phyloP scores from a whole-genome alignment of 371 early-diverging fungal genomes.

The Mortierella sp. region DNA sequence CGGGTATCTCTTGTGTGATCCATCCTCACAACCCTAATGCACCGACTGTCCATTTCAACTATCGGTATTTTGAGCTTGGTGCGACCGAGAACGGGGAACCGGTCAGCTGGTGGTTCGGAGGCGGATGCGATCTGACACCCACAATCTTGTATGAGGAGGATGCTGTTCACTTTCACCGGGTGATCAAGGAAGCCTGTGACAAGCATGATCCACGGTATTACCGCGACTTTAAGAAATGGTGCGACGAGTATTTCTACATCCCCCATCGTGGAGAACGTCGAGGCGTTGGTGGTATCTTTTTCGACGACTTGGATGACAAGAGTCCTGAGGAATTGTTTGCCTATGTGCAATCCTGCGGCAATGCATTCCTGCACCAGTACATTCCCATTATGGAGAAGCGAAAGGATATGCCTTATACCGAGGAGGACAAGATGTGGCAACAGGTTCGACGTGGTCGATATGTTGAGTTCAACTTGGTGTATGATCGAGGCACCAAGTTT shows the following conservation, averaged over 20 bases:
- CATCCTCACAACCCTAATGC: conserved; percentile 96
- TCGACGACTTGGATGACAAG: conserved; percentile 84
- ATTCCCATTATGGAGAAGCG: conserved; percentile 78
- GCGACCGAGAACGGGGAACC: conserved; percentile 65
- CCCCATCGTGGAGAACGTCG: conserved; percentile 83
- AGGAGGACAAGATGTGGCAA: conserved; percentile 83
- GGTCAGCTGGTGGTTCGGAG: conserved; percentile 88
- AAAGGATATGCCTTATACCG: conserved; percentile 71
- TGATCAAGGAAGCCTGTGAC: conserved; percentile 83
- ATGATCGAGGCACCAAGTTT: conserved; percentile 93
- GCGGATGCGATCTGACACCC: conserved; percentile 89
- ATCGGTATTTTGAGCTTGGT: conserved; percentile 95
- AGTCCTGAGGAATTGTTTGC: conserved; percentile 73
- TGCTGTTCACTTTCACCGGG: conserved; percentile 81
- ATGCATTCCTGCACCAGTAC: conserved; percentile 80
- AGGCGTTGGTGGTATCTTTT: conserved; percentile 91
- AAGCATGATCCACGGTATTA: conserved; percentile 76
- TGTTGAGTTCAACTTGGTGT: conserved; percentile 90
- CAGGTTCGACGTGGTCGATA: conserved; percentile 89
- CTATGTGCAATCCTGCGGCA: conserved; percentile 76
- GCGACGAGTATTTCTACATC: conserved; percentile 85
- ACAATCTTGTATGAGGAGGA: conserved; percentile 83
- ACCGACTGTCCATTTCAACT: conserved; percentile 97
- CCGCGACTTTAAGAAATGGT: conserved; percentile 83
- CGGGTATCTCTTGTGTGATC: conserved; percentile 92